Conservation (phyloP, 176 grass and related monocot species). For the Cenchrus fungigraminus region DNA sequence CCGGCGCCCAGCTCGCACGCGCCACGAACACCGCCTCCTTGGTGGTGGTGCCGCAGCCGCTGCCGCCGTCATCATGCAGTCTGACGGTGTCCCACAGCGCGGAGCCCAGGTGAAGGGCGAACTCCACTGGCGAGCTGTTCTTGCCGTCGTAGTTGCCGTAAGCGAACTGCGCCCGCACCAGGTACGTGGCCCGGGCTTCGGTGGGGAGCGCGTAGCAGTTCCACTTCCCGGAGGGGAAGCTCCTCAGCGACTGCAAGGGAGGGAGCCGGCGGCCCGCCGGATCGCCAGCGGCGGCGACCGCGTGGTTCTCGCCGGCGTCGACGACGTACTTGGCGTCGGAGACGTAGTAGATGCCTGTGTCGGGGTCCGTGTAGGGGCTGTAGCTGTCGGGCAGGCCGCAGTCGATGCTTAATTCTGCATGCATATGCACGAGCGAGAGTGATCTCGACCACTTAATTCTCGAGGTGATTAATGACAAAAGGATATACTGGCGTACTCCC, state of each 20-base stretch:
- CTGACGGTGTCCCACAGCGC: too few species aligned
- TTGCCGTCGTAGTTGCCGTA: constrained; percentile 43
- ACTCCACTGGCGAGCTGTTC: constrained; percentile 1
- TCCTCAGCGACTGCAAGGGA: constrained; percentile 13
- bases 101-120: constrained; percentile 36
- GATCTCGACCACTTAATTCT: too few species aligned
- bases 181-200: constrained; percentile 6
- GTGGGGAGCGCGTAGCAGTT: constrained; percentile 41
- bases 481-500: too few species aligned
- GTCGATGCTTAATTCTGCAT: constrained; percentile 6
- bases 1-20: constrained; percentile 39
- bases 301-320: background rate
- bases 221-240: constrained; percentile 26
- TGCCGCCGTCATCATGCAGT: too few species aligned
- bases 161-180: background rate
- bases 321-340: background rate
- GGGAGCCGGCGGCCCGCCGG: too few species aligned
- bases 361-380: background rate
- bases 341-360: background rate
- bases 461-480: too few species aligned
- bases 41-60: too few species aligned
- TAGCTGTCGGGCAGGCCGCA: background rate
- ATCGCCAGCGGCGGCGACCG: background rate
- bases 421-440: too few species aligned
- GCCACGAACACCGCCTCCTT: constrained; percentile 20